Evolutionary conservation across 2,329 filamentous ascomycete species (phyloP), one percentile per base, ranked within the genome.

Genomic region (Phialophora verrucosa): DNA sequence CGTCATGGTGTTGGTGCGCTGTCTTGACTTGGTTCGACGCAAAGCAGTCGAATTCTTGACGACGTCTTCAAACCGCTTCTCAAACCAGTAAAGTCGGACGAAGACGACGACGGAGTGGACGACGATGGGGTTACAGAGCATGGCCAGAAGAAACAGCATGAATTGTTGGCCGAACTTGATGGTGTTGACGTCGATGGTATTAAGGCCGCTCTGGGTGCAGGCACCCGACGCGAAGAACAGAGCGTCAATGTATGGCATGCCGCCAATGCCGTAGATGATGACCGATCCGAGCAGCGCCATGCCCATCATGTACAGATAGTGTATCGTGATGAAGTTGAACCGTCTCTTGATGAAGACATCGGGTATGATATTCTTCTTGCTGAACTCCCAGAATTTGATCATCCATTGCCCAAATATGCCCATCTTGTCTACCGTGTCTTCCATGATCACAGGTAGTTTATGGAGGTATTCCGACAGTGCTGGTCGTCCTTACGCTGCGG

Each of bases 81-180:
- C 93, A 76, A 99, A 99, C 94, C 94, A 99, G 79, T 97, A 97
- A 1, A 99, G 83, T 29, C 95, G 90, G 14, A 98, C 84, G 73
- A 97, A 94, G 7, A 99, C 95, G 53, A 99, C 92, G 53, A 87
- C 90, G 1, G 91, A 87, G 75, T 96, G 88, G 73, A 97, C 89
- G 55, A 91, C 89, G 68, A 97, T 95, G 0, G 93, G 93, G 59
- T 92, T 96, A 29, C 90, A 88, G 12, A 92, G 73, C 83, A 92
- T 89, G 3, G 90, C 83, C 49, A 91, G 83, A 6, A 93, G 73
- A 73, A 90, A 93, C 29, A 96, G 80, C 59, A 91, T 83, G 50
- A 91, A 77, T 79, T 95, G 90, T 75, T 92, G 90, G 69, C 90
- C 91, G 4, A 88, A 90, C 69, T 86, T 87, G 38, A 93, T 80